These are phyloP conservation scores for Fragaria nilgerrensis DNA, from an alignment of 306 rosid species.

Conservation along the genomic window DNA sequence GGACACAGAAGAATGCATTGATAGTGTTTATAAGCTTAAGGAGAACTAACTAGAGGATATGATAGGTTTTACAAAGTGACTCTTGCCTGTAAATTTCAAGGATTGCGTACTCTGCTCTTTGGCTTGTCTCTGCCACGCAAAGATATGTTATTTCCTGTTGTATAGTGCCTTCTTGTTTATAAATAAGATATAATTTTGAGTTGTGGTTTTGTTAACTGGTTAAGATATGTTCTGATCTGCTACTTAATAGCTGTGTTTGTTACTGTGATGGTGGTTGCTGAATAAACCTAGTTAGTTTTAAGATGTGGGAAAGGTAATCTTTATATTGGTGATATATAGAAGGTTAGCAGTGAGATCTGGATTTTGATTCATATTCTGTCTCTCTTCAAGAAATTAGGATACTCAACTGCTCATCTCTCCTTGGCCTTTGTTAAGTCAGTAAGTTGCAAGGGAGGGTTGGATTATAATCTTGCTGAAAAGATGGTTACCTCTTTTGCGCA, in stretches of 20 bases:
- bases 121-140: neutral
- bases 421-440: neutral
- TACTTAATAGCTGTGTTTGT: neutral
- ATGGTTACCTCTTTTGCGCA: neutral
- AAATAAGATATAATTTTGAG: constrained; percentile 12
- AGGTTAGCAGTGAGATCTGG: neutral
- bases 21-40: constrained; percentile 69
- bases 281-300: neutral
- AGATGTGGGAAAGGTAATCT: too few relatives aligned
- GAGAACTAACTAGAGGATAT: constrained; percentile 41
- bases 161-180: constrained; percentile 25
- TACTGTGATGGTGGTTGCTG: neutral
- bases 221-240: neutral
- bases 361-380: neutral
- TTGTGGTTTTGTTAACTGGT: neutral
- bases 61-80: constrained; percentile 20
- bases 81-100: constrained; percentile 44
- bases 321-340: neutral
- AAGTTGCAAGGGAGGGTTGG: neutral
- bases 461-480: neutral
- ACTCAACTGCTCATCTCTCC: neutral
- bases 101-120: constrained; percentile 17
- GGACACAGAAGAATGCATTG: constrained; percentile 88
- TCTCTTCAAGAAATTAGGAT: neutral
- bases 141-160: constrained; percentile 27